Percentiles rank a stretch among this genome's conserved stretches.
These are phyloP conservation scores for Rhizopogon vesiculosus DNA, from an alignment of 768 basidiomycete genomes.

Conservation along the genomic window DNA sequence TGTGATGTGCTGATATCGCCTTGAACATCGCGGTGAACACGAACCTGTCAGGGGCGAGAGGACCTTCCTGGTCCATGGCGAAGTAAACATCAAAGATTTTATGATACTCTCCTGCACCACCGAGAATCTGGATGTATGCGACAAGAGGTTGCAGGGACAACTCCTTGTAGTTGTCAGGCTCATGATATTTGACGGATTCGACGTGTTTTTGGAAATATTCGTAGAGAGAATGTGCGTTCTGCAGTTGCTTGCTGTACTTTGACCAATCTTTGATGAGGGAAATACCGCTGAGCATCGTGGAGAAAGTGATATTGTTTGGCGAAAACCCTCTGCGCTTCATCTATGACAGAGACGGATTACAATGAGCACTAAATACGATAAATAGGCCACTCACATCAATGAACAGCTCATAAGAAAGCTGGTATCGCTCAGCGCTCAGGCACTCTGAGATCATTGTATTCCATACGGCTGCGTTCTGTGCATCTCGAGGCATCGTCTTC, in stretches of 20 bases:
- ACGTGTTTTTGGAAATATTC: slow-evolving; percentile 50
- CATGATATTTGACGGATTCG: slow-evolving; percentile 41
- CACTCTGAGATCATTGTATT: slow-evolving; percentile 71
- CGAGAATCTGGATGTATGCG: slow-evolving; percentile 65
- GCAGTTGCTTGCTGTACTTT: slow-evolving; percentile 53
- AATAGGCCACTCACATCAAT: slow-evolving; percentile 51
- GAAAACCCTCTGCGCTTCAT: slow-evolving; percentile 83
- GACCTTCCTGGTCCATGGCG: slow-evolving; percentile 58
- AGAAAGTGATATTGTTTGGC: slow-evolving; percentile 63
- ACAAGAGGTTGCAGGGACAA: slow-evolving; percentile 43
- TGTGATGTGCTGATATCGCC: slow-evolving; percentile 29
- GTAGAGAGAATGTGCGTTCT: slow-evolving; percentile 57
- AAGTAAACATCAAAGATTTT: slow-evolving; percentile 76
- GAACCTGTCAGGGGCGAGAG: slow-evolving; percentile 52
- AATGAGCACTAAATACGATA: neutral
- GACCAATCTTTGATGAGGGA: slow-evolving; percentile 60
- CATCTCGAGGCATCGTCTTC: slow-evolving; percentile 65
- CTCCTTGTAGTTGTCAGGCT: slow-evolving; percentile 44
- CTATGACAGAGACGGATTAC: slow-evolving; percentile 30
- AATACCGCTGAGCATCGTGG: slow-evolving; percentile 65
- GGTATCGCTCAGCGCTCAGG: slow-evolving; percentile 50
- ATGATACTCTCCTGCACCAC: slow-evolving; percentile 53
- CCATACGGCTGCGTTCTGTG: slow-evolving; percentile 75
- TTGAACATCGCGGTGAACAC: slow-evolving; percentile 67
- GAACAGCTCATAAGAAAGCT: slow-evolving; percentile 61